phyloP scores from a whole-genome alignment of 1,139 yeast genomes.

The Hyphopichia pseudoburtonii region DNA sequence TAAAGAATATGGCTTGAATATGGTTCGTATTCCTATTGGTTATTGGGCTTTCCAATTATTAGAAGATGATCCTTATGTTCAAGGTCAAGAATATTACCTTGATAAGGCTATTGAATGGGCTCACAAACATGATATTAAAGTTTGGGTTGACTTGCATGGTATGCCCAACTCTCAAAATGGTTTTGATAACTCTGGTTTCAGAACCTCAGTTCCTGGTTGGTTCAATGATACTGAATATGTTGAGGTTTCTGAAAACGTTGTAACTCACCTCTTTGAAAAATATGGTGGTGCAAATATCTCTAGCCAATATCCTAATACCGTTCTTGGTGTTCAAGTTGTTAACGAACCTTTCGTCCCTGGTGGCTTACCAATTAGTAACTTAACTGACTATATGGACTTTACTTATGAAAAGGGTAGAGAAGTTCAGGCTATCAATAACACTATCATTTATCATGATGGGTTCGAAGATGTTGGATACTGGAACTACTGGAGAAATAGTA shows the following conservation, averaged over 20 bases:
- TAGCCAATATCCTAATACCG: conserved; percentile 34
- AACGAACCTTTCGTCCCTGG: conserved; percentile 23
- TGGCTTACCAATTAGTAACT: conserved; percentile 13
- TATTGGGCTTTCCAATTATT: conserved; percentile 27
- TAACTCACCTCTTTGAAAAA: conserved; percentile 41
- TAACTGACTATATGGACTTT: conserved; percentile 14
- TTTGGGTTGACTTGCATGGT: conserved; percentile 26
- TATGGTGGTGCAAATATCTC: conserved; percentile 39
- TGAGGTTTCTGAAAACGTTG: conserved; percentile 25
- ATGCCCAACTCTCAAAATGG: conserved; percentile 32
- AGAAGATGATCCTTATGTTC: conserved; percentile 21
- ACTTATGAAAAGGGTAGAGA: conserved; percentile 12
- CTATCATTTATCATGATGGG: conserved; percentile 24
- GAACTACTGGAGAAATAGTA: conserved; percentile 14
- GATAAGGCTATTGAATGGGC: conserved; percentile 26
- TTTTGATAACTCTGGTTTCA: conserved; percentile 26
- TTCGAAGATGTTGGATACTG: conserved; percentile 21
- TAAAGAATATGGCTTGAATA: conserved; percentile 18
- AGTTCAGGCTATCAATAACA: conserved; percentile 11
- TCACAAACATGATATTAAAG: conserved; percentile 15
- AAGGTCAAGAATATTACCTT: conserved; percentile 24
- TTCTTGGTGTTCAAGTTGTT: conserved; percentile 21
- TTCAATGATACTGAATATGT: conserved; percentile 8
- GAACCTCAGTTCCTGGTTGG: conserved; percentile 12
- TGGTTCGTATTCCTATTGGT: conserved; percentile 26